Base-by-base conservation (phyloP, 2,329 filamentous ascomycete genomes). In the Ceratocystis albifundus region DNA sequence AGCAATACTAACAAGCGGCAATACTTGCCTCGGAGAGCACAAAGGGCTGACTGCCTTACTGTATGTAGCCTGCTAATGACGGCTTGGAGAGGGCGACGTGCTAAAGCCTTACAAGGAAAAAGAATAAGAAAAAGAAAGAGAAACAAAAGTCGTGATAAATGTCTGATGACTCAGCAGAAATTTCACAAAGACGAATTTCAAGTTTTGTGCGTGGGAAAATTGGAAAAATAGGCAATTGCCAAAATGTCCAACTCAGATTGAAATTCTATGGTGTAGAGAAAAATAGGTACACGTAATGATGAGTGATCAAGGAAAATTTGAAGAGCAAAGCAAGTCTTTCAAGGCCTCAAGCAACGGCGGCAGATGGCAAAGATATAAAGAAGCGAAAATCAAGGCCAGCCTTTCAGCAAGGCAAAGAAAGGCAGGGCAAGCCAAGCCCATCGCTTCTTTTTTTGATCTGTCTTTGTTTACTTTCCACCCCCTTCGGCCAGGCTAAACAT, bases 401-500 rank as follows among this genome's bases (percentile, higher is more conserved):
- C 48, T 25, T 10, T 25, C 48, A 53, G 20, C 36, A 41, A 3
- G 10, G 3, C 36, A 20, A n/a, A 8, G n/a, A n/a, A n/a, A n/a
- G n/a, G n/a, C n/a, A n/a, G n/a, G 22, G 17, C 55, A 8, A n/a
- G n/a, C 55, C n/a, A 32, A 28, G 55, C 28, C 12, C 28, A 28
- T 28, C 55, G 12, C 55, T 30, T 25, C 22, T 30, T 59, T 28
- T 65, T 66, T 62, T 3, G 36, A 15, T n/a, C 36, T 66, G 53
- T 62, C 41, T 48, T 66, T 45, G 25, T 62, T 61, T 65, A 61
- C 50, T 46, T 62, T 48, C 44, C 20, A 41, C 36, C 36, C 62
- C 30, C 30, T 59, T 59, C 55, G 28, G 55, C 30, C 30, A 36
- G 15, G 55, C n/a, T n/a, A n/a, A n/a, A n/a, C 32, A 28, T 28